phyloP scores from a whole-genome alignment of 345 rosid genomes.

The Eutrema japonicum region DNA sequence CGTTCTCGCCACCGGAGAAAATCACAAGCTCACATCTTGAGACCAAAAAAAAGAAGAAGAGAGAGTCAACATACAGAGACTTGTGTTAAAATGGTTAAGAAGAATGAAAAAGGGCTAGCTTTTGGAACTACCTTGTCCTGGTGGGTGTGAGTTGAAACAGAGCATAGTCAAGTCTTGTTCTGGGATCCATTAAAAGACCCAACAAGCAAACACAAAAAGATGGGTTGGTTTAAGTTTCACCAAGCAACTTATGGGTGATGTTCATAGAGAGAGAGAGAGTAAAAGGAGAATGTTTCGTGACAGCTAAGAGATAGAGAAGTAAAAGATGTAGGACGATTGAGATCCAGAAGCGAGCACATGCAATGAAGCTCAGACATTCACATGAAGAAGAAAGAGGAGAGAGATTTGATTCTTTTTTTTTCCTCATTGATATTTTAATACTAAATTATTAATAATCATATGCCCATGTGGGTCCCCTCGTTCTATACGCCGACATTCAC shows the following conservation, averaged over 20 bases:
- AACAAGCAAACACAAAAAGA: constrained; percentile 10
- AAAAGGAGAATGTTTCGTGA: constrained; percentile 45
- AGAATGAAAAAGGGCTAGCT: neutral
- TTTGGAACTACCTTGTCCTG: constrained; percentile 74
- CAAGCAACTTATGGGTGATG: constrained; percentile 5
- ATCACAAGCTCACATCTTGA: constrained; percentile 92
- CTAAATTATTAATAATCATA: constrained; percentile 4
- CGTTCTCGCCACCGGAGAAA: constrained; percentile 67
- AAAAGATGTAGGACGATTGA: constrained; percentile 33
- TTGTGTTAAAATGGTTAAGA: neutral
- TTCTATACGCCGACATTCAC: constrained; percentile 46
- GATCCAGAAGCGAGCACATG: constrained; percentile 47
- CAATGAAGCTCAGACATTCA: constrained; percentile 39
- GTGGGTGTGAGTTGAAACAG: constrained; percentile 98
- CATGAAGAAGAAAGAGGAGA: constrained; percentile 40
- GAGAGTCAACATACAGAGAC: constrained; percentile 1
- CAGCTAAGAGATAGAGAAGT: constrained; percentile 38
- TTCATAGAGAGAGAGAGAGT: constrained; percentile 16
- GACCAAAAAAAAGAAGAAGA: neutral
- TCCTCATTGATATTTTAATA: neutral
- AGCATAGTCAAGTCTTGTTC: constrained; percentile 78
- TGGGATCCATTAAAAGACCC: constrained; percentile 67
- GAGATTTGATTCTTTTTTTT: constrained; percentile 11
- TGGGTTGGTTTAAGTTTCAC: constrained; percentile 27
- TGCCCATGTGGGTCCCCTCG: constrained; percentile 45